Conservation (phyloP, 1,284 basidiomycete species). For the Taiwanofungus camphoratus region DNA sequence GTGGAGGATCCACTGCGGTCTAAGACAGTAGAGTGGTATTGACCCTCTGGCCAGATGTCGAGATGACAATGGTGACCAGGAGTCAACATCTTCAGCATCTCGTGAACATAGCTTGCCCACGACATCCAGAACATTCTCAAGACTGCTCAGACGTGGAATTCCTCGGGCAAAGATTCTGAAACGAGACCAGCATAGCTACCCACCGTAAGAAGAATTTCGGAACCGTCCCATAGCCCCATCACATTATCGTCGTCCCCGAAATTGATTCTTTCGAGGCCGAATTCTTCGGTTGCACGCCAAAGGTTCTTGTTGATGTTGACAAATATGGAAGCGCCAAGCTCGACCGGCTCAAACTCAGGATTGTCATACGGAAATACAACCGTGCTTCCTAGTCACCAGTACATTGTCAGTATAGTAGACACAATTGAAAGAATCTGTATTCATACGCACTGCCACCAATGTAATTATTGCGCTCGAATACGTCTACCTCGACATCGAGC, state of each 20-base stretch:
- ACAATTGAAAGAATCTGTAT: background rate
- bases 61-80: no score
- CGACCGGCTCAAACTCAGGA: constrained; percentile 54
- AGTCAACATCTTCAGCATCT: constrained; percentile 34
- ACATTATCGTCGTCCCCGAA: constrained; percentile 43
- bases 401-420: background rate
- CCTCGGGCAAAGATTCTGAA: no score
- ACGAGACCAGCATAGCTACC: constrained; percentile 22
- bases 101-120: constrained; percentile 64
- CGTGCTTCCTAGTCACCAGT: constrained; percentile 61
- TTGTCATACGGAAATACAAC: constrained; percentile 76
- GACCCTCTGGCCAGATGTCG: no score
- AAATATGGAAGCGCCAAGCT: constrained; percentile 88
- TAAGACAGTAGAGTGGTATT: background rate
- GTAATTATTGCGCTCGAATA: constrained; percentile 73
- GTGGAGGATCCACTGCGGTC: no score
- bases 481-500: constrained; percentile 68
- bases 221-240: constrained; percentile 83
- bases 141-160: no score
- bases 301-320: constrained; percentile 79
- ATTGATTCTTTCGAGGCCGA: constrained; percentile 59
- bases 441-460: constrained; percentile 73
- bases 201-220: constrained; percentile 62
- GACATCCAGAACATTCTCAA: no score
- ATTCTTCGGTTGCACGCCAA: constrained; percentile 75